Evolutionary conservation across 768 basidiomycete genomes (phyloP).

Genomic region (Leccinum longicurvipes): DNA sequence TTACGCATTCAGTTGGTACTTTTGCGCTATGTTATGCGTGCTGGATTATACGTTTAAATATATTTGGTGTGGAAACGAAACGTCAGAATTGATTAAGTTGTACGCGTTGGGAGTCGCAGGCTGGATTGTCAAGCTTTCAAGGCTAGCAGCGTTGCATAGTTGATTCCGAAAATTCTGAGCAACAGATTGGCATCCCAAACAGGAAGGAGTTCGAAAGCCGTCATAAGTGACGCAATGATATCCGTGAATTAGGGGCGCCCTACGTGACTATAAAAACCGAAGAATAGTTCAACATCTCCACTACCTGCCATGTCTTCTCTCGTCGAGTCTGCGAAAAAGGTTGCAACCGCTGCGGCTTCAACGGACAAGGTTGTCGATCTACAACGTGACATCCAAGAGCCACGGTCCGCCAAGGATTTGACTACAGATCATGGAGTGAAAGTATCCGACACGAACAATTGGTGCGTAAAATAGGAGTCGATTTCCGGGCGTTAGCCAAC

Average conservation of each 20-base stretch:
- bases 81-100: background rate
- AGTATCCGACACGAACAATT: constrained; percentile 62
- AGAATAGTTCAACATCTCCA: too few species aligned
- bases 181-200: background rate
- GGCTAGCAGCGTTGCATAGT: background rate
- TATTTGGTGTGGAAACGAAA: background rate
- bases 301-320: constrained; percentile 13
- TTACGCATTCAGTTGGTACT: constrained; percentile 5
- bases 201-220: background rate
- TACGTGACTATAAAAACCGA: background rate
- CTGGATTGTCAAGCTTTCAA: background rate
- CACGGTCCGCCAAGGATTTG: constrained; percentile 22
- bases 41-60: constrained; percentile 17
- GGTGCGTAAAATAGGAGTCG: constrained; percentile 34
- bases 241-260: constrained; percentile 7
- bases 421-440: constrained; percentile 65
- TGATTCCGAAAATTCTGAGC: background rate
- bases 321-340: constrained; percentile 14
- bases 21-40: background rate
- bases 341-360: constrained; percentile 3
- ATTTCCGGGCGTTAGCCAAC: constrained; percentile 5
- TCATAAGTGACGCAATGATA: constrained; percentile 24
- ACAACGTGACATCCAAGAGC: constrained; percentile 25
- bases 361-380: constrained; percentile 24
- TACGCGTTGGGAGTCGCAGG: background rate